phyloP scores from a whole-genome alignment of 495 filamentous ascomycete genomes.

The Penicillium antarcticum region DNA sequence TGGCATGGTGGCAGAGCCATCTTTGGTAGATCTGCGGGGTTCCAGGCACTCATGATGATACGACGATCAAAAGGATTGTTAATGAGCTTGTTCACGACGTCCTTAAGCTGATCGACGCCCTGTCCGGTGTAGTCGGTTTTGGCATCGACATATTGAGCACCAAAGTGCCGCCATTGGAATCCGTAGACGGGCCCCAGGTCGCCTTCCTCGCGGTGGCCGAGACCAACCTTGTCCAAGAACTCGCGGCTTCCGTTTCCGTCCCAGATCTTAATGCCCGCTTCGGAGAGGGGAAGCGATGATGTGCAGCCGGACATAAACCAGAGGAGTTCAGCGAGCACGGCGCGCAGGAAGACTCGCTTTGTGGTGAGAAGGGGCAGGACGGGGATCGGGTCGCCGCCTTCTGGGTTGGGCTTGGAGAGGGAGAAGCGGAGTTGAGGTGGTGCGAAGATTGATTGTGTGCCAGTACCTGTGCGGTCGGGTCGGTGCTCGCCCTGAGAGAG shows the following conservation, averaged over 20 bases:
- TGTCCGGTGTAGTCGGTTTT: slow-evolving; percentile 80
- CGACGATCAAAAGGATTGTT: slow-evolving; percentile 82
- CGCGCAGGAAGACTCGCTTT: slow-evolving; percentile 91
- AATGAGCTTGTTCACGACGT: slow-evolving; percentile 77
- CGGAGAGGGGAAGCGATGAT: slow-evolving; percentile 67
- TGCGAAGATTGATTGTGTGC: slow-evolving; percentile 84
- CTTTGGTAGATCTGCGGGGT: slow-evolving; percentile 75
- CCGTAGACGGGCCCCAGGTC: slow-evolving; percentile 97
- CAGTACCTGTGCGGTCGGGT: slow-evolving; percentile 88
- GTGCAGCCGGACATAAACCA: slow-evolving; percentile 92
- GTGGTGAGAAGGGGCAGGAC: slow-evolving; percentile 92
- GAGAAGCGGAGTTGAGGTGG: slow-evolving; percentile 82
- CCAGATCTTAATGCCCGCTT: slow-evolving; percentile 91
- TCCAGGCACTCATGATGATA: slow-evolving; percentile 91
- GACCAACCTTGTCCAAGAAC: slow-evolving; percentile 80
- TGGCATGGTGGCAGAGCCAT: slow-evolving; percentile 98
- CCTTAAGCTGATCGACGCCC: slow-evolving; percentile 87
- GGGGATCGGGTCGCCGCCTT: slow-evolving; percentile 37
- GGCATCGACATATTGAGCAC: slow-evolving; percentile 78
- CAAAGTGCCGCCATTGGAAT: slow-evolving; percentile 99
- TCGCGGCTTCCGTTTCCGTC: slow-evolving; percentile 91
- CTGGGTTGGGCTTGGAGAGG: slow-evolving; percentile 56
- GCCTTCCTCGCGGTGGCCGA: slow-evolving; percentile 73
- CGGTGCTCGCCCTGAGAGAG: slow-evolving; percentile 73
- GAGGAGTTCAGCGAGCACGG: slow-evolving; percentile 88